A percentile compares a stretch with the other conserved stretches of the same genome.
Evolutionary conservation across 306 rosid genomes (phyloP).

Genomic region (Pterocarpus santalinus): DNA sequence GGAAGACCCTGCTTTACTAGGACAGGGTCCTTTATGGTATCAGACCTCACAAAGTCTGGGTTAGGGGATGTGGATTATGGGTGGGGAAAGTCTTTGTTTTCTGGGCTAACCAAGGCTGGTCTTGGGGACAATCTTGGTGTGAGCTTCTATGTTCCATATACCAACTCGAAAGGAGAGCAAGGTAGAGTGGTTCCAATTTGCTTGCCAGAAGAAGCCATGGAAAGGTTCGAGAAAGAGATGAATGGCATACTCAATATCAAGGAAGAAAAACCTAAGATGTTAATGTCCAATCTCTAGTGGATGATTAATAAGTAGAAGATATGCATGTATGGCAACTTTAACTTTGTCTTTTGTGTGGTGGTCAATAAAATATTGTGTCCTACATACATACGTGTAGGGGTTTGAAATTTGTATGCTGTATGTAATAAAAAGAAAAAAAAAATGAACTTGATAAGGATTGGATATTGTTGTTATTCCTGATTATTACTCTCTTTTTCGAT

Average conservation of each 20-base stretch:
- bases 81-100: conserved; percentile 24
- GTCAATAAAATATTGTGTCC: background rate
- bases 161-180: conserved; percentile 36
- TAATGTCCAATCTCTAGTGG: conserved; percentile 11
- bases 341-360: background rate
- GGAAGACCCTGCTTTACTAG: background rate
- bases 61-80: conserved; percentile 21
- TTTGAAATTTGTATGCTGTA: too few relatives aligned
- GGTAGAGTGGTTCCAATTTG: conserved; percentile 49
- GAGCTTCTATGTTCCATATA: conserved; percentile 15
- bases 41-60: background rate
- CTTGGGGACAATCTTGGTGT: background rate
- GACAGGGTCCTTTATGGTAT: conserved; percentile 12
- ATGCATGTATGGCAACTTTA: background rate
- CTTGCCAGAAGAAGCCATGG: conserved; percentile 51
- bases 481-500: too few relatives aligned
- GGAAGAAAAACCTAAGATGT: background rate
- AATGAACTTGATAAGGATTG: too few relatives aligned
- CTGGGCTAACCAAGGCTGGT: background rate
- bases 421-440: too few relatives aligned
- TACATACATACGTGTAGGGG: too few relatives aligned
- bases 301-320: background rate
- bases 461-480: too few relatives aligned
- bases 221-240: conserved; percentile 49
- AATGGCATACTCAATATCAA: background rate